These are phyloP conservation scores for Penicillium sp. DNA, from an alignment of 2,329 filamentous ascomycete genomes.

Conservation along the genomic window DNA sequence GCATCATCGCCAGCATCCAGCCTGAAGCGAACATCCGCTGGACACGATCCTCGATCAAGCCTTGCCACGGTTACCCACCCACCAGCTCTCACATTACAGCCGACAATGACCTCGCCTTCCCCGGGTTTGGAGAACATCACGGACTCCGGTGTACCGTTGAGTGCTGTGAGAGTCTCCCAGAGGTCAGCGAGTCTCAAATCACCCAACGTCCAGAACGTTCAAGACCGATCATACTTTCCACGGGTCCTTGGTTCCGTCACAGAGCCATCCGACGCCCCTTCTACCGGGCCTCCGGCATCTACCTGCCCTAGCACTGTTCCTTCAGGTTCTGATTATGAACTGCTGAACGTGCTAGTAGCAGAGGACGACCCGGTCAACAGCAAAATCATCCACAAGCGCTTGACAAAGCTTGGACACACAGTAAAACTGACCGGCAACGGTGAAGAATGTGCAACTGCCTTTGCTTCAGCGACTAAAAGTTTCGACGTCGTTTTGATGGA, in stretches of 20 bases:
- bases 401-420: conserved; percentile 71
- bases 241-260: neutral
- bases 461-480: conserved; percentile 57
- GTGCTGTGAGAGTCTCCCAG: conserved; percentile 30
- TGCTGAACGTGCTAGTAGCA: conserved; percentile 63
- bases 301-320: conserved; percentile 9
- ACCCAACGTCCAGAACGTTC: neutral
- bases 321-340: neutral
- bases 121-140: conserved; percentile 31
- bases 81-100: conserved; percentile 16
- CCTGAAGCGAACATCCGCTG: conserved; percentile 1
- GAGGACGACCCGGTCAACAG: conserved; percentile 89
- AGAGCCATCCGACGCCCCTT: neutral
- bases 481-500: conserved; percentile 90
- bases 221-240: conserved; percentile 21
- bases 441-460: conserved; percentile 73
- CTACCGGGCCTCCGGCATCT: neutral
- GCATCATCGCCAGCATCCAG: conserved; percentile 5
- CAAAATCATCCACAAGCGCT: conserved; percentile 73
- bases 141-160: conserved; percentile 35
- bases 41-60: conserved; percentile 12
- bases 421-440: conserved; percentile 76
- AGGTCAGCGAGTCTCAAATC: conserved; percentile 14
- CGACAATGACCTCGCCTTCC: conserved; percentile 20
- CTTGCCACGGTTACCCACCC: conserved; percentile 17